Percentiles rank a stretch among this genome's conserved stretches.
Conservation (phyloP, 2,329 filamentous ascomycete species). For the Cryphonectria carpinicola region DNA sequence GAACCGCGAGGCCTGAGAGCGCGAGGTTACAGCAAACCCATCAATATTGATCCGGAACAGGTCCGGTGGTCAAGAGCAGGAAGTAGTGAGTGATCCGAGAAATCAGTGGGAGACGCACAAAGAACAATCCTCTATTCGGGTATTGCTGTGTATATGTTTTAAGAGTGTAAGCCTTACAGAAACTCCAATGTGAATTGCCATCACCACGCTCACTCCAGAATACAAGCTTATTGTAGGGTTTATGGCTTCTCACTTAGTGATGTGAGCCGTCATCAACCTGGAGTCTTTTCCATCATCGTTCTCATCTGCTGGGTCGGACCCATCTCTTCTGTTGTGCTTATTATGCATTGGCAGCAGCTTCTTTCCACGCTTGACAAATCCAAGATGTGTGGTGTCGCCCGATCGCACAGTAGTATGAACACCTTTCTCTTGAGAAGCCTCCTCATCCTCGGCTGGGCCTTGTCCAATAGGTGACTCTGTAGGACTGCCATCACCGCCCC, state of each 20-base stretch:
- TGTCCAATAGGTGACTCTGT: background rate
- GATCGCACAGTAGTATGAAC: background rate
- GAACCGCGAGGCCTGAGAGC: background rate
- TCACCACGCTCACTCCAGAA: slow-evolving; percentile 2
- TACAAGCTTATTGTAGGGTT: background rate
- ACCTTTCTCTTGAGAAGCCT: background rate
- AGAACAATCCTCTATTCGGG: background rate
- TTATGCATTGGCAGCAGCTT: slow-evolving; percentile 19
- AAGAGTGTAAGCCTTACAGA: background rate
- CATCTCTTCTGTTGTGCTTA: background rate
- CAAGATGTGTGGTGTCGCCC: slow-evolving; percentile 15
- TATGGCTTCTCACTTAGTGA: slow-evolving; percentile 13
- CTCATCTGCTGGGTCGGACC: background rate
- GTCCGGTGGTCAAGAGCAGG: background rate
- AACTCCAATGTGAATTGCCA: background rate
- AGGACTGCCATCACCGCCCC: background rate
- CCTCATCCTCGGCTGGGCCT: background rate
- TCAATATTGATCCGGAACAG: background rate
- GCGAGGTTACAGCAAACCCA: background rate
- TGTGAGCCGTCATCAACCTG: slow-evolving; percentile 15
- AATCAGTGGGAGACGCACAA: background rate
- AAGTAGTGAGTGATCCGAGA: background rate
- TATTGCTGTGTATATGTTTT: background rate
- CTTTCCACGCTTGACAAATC: slow-evolving; percentile 23
- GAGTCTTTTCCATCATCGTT: slow-evolving; percentile 3